Conservation (phyloP, 192 early-diverging fungal genomes). For the Coemansia sp. region DNA sequence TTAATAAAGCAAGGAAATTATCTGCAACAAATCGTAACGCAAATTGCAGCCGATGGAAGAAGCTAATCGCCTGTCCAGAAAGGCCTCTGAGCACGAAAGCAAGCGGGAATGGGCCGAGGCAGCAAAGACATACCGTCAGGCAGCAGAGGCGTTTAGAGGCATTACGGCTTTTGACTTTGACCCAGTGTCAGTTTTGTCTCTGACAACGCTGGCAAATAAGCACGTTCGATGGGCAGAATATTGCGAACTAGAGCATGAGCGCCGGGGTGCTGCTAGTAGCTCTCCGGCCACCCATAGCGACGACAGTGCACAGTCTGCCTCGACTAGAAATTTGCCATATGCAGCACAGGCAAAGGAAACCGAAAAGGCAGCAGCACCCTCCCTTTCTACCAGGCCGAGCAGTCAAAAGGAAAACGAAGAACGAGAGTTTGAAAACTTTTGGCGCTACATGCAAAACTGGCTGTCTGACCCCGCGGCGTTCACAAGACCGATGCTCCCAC, state of each 20-base stretch:
- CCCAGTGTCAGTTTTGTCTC: slow-evolving; percentile 40
- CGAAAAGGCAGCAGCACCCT: background rate
- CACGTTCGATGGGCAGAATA: slow-evolving; percentile 45
- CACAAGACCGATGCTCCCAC: slow-evolving; percentile 19
- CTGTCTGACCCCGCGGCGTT: slow-evolving; percentile 47
- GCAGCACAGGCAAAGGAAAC: background rate
- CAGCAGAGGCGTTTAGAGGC: slow-evolving; percentile 25
- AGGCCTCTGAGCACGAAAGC: slow-evolving; percentile 30
- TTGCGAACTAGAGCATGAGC: slow-evolving; percentile 33
- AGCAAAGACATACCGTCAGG: slow-evolving; percentile 21
- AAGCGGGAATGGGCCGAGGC: slow-evolving; percentile 27
- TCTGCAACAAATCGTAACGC: background rate
- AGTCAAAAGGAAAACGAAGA: slow-evolving; percentile 21
- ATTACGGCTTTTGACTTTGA: slow-evolving; percentile 36
- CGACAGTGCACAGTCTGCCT: background rate
- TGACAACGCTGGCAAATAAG: slow-evolving; percentile 37
- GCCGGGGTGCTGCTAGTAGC: background rate
- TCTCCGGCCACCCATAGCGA: background rate
- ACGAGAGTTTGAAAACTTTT: slow-evolving; percentile 52
- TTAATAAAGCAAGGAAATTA: too few relatives aligned
- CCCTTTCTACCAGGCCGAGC: background rate
- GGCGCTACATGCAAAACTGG: slow-evolving; percentile 56
- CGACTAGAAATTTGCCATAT: background rate
- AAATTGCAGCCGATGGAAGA: slow-evolving; percentile 27
- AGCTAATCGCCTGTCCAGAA: slow-evolving; percentile 32